Evolutionary conservation across 192 early-diverging fungal species (phyloP).

Genomic region (Coemansia sp.): DNA sequence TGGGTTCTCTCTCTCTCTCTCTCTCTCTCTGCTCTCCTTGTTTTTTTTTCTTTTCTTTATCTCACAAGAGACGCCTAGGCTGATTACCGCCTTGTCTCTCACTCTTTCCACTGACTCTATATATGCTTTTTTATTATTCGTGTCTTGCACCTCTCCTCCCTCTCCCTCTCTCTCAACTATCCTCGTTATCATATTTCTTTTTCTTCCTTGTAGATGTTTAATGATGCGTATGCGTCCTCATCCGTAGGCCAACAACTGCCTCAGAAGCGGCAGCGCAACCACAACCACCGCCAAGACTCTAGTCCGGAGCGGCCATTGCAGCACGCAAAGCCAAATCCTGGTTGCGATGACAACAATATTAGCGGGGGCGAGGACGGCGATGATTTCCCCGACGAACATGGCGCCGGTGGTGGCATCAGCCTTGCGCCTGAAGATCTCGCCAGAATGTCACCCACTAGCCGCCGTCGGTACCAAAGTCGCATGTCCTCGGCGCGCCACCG

Average conservation of each 20-base stretch:
- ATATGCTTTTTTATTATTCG: neutral
- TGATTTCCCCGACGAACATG: conserved; percentile 1
- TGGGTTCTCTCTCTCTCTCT: neutral
- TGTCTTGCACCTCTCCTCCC: neutral
- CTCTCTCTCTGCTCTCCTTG: neutral
- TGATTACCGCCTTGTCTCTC: neutral
- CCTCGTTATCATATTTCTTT: neutral
- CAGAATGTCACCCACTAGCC: conserved; percentile 20
- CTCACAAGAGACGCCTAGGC: neutral
- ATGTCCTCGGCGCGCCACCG: conserved; percentile 22
- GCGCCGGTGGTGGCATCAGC: neutral
- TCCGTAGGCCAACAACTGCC: conserved; percentile 3
- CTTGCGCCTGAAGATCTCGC: neutral
- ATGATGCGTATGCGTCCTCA: neutral
- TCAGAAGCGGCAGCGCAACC: conserved; percentile 5
- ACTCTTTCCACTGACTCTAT: neutral
- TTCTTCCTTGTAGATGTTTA: conserved; percentile 2
- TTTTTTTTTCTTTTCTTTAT: neutral
- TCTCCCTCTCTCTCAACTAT: neutral
- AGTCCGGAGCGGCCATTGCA: neutral
- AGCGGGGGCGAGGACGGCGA: neutral
- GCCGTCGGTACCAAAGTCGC: conserved; percentile 17
- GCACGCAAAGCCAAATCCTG: neutral
- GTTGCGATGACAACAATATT: neutral
- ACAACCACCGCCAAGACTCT: neutral